Conservation (phyloP, 2,329 filamentous ascomycete species). For the Fonsecaea pedrosoi region DNA sequence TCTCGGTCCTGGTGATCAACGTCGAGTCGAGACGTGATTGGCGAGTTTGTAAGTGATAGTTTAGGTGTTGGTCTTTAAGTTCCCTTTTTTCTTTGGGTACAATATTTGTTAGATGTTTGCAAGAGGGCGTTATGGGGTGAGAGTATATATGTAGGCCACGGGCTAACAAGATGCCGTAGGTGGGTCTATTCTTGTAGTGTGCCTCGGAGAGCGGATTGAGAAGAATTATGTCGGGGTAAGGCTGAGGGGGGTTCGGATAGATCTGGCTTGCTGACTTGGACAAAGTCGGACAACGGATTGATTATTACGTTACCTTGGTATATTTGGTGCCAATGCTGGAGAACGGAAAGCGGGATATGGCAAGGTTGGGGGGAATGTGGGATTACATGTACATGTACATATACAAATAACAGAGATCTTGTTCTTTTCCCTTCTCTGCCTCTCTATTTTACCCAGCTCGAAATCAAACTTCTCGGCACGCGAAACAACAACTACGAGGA, state of each 20-base stretch:
- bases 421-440: neutral
- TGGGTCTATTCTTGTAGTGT: neutral
- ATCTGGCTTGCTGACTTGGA: neutral
- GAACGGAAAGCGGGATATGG: neutral
- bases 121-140: neutral
- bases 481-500: neutral
- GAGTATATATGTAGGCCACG: neutral
- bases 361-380: neutral
- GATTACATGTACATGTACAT: too few relatives aligned
- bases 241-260: neutral
- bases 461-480: neutral
- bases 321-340: neutral
- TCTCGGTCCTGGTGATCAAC: neutral
- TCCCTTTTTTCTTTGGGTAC: neutral
- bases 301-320: neutral
- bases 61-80: neutral
- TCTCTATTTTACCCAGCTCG: too few relatives aligned
- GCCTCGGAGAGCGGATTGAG: neutral
- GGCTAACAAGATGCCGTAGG: neutral
- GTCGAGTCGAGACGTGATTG: neutral
- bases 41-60: neutral
- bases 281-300: neutral
- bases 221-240: slow-evolving; percentile 1
- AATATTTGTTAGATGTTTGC: neutral
- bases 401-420: neutral